Conservation (phyloP, 148 eudicot species). For the Diospyros lotus region DNA sequence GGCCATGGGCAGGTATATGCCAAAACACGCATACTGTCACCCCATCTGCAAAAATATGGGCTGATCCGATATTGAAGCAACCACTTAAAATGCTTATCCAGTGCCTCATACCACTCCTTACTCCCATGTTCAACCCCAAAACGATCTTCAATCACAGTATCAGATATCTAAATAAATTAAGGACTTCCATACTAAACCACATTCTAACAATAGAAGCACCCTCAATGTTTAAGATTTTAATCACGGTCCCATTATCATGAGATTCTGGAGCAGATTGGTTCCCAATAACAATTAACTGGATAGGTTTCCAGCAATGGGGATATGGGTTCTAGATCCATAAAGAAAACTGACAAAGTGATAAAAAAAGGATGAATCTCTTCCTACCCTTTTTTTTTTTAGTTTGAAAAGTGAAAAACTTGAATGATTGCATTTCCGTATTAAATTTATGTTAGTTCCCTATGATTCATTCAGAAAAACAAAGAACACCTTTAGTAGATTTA, state of each 20-base stretch:
- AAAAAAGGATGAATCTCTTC: neutral
- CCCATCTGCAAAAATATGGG: constrained; percentile 98
- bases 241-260: neutral
- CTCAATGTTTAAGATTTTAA: neutral
- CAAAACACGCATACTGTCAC: constrained; percentile 93
- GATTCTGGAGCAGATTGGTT: neutral
- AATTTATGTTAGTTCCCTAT: too few species aligned
- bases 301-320: neutral
- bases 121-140: constrained; percentile 93
- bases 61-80: constrained; percentile 89
- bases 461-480: too few species aligned
- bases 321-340: constrained; percentile 6
- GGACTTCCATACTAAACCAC: constrained; percentile 20
- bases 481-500: too few species aligned
- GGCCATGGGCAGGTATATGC: constrained; percentile 97
- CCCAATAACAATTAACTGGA: neutral
- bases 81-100: constrained; percentile 93
- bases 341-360: neutral
- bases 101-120: constrained; percentile 76
- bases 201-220: neutral
- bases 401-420: too few species aligned
- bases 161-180: constrained; percentile 72
- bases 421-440: too few species aligned
- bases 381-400: too few species aligned
- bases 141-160: constrained; percentile 97